Evolutionary conservation across 805 yeast genomes (phyloP).

Genomic region (Hanseniaspora vineae): DNA sequence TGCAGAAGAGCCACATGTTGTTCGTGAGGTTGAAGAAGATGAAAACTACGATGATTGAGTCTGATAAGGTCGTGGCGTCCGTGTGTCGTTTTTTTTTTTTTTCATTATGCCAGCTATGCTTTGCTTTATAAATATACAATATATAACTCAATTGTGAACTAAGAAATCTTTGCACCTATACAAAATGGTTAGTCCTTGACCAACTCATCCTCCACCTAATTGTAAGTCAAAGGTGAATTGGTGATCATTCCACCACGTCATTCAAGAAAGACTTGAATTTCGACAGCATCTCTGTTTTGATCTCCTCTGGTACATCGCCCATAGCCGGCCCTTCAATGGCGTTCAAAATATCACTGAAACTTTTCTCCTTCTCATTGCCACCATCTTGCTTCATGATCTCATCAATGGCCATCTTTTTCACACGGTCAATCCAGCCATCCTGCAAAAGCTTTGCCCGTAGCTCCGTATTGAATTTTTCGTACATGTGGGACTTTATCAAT

Average conservation of each 20-base stretch:
- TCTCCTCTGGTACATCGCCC: conserved; percentile 51
- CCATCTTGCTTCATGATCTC: conserved; percentile 13
- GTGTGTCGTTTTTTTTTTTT: too few species aligned
- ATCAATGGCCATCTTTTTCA: conserved; percentile 47
- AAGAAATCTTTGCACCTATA: neutral
- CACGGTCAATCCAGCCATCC: conserved; percentile 78
- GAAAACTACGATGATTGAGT: conserved; percentile 31
- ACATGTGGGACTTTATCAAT: neutral
- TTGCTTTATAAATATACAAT: neutral
- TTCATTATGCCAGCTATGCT: conserved; percentile 6
- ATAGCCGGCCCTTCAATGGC: conserved; percentile 54
- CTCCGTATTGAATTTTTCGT: conserved; percentile 10
- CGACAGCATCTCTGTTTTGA: conserved; percentile 45
- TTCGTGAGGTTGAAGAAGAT: conserved; percentile 31
- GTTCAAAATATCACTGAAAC: conserved; percentile 38
- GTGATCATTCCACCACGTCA: conserved; percentile 26
- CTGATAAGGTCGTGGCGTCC: too few species aligned
- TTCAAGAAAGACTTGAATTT: conserved; percentile 50
- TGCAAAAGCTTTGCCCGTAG: conserved; percentile 54
- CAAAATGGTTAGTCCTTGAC: neutral
- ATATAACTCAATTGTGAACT: neutral
- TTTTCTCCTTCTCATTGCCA: conserved; percentile 27
- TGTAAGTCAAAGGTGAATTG: too few species aligned
- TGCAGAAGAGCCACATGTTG: conserved; percentile 10
- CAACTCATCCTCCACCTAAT: neutral